Evolutionary conservation across 306 rosid genomes (phyloP), one percentile per base, ranked within the genome.

Genomic region (Castanea mollissima): DNA sequence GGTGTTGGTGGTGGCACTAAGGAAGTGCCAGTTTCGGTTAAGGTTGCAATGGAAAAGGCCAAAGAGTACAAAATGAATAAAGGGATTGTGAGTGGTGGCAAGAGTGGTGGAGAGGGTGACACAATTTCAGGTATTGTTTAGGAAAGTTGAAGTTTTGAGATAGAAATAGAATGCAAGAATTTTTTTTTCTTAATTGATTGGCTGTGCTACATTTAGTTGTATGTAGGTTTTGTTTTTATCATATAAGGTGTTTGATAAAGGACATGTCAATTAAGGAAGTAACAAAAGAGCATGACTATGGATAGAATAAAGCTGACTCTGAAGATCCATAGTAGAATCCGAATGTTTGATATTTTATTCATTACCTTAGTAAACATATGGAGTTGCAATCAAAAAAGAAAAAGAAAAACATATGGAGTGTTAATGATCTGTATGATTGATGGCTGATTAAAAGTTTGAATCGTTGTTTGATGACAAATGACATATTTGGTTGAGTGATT

Each of bases 21-120:
- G 82, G 89, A 87, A 70, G 44, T 85, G 83, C 84, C 92, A 1
- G 81, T 38, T 77, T 78, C 93, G 16, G 74, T 86, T 16, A 78
- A 83, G 84, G 55, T 85, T 85, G 88, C 94, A 0, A 83, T 85
- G 89, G 97, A 93, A 82, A 90, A 81, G 62, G 92, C 91, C 1
- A 85, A 78, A 52, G 88, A 90, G 88, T 84, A 88, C 19, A 87
- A 74, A 83, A 81, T 79, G 77, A 86, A 71, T 71, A 74, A 86
- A 74, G 87, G 79, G n/a, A 4, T 20, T 18, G 80, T 34, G 68
- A 65, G 19, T 13, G 69, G 58, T 72, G 86, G 71, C 64, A 35
- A 20, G 7, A 77, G 35, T 49, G 60, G 20, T 12, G 69, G 49
- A 27, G 34, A 25, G 15, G 57, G 18, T 9, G 75, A 77, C 80